Evolutionary conservation across 2,329 filamentous ascomycete genomes (phyloP).

Genomic region (Verruconis gallopava): DNA sequence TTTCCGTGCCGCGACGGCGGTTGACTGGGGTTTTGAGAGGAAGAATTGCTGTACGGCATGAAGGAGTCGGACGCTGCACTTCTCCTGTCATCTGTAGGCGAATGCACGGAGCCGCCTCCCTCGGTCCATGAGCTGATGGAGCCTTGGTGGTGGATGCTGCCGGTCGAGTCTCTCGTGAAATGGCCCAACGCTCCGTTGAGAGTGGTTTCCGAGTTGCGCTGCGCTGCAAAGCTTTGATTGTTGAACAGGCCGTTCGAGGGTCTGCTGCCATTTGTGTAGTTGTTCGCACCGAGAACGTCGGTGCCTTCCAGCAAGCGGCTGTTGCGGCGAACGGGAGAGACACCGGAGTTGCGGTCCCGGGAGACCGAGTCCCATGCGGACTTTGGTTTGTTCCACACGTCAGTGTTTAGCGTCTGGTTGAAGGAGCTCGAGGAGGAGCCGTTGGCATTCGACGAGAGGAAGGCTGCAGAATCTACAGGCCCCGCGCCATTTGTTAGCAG

Average conservation of each 20-base stretch:
- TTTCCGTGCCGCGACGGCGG: slow-evolving; percentile 42
- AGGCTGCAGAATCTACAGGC: no score
- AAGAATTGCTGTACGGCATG: slow-evolving; percentile 28
- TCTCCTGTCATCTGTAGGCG: slow-evolving; percentile 29
- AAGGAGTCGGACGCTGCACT: slow-evolving; percentile 31
- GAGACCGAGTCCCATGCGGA: no score
- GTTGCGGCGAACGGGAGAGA: slow-evolving; percentile 25
- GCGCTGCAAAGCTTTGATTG: neutral
- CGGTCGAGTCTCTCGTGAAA: slow-evolving; percentile 21
- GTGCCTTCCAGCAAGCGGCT: slow-evolving; percentile 22
- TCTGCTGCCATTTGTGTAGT: slow-evolving; percentile 11
- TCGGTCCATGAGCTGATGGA: slow-evolving; percentile 21
- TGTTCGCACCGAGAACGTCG: slow-evolving; percentile 18
- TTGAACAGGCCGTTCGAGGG: neutral
- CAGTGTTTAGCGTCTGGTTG: no score
- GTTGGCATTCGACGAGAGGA: no score
- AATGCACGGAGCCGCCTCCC: slow-evolving; percentile 23
- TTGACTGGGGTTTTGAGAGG: slow-evolving; percentile 42
- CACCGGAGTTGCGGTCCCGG: slow-evolving; percentile 18
- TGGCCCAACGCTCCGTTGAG: slow-evolving; percentile 21
- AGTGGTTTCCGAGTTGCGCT: neutral
- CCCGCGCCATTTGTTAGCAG: no score
- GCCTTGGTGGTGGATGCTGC: slow-evolving; percentile 18
- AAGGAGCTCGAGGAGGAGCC: no score
- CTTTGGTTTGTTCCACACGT: no score